Evolutionary conservation across 2,329 filamentous ascomycete species (phyloP).

Genomic region (Sarocladiaceae sp.): DNA sequence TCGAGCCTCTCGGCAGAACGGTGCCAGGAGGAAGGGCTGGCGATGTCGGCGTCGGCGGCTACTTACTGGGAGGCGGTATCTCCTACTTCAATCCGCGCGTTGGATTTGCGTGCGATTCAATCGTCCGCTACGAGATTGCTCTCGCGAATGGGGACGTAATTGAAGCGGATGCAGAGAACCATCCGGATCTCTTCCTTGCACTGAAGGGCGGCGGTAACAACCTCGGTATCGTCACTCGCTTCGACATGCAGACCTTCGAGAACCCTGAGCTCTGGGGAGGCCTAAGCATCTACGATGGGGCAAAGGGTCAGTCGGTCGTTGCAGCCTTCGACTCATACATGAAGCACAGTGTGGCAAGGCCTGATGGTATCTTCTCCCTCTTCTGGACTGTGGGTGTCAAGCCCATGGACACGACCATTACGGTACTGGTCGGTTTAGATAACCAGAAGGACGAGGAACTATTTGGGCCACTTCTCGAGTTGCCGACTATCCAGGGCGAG

Average conservation of each 20-base stretch:
- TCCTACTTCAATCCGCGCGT: constrained; percentile 13
- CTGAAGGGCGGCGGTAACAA: constrained; percentile 42
- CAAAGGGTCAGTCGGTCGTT: constrained; percentile 11
- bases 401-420: not conserved
- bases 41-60: constrained; percentile 23
- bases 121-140: constrained; percentile 36
- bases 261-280: constrained; percentile 10
- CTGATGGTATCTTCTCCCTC: not conserved
- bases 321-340: not conserved
- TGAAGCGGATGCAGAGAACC: constrained; percentile 28
- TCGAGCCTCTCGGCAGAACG: constrained; percentile 27
- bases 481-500: not conserved
- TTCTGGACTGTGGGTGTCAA: not conserved
- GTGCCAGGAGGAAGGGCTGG: constrained; percentile 38
- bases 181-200: constrained; percentile 37
- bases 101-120: constrained; percentile 30
- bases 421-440: not conserved
- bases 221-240: constrained; percentile 32
- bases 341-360: not conserved
- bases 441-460: not conserved
- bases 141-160: constrained; percentile 34
- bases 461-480: not conserved
- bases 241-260: constrained; percentile 14
- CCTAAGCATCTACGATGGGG: constrained; percentile 13
- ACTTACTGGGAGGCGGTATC: constrained; percentile 21